Conservation (phyloP, 2,329 filamentous ascomycete genomes). For the Elsinoe ampelina region DNA sequence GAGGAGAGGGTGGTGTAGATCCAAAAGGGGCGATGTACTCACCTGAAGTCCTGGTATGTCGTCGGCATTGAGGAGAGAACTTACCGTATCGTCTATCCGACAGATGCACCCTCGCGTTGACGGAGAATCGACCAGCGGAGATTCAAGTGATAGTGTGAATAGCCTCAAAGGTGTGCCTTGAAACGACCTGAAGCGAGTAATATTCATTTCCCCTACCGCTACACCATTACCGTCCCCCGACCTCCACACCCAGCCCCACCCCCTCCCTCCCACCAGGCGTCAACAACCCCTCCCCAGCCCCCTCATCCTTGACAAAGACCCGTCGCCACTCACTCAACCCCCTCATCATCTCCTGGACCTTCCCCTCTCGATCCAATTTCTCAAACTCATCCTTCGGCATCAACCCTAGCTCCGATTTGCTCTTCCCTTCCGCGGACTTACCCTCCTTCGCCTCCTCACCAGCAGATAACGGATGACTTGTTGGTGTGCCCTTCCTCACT, state of each 20-base stretch:
- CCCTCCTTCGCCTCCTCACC: not conserved
- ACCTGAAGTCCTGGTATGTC: too few relatives aligned
- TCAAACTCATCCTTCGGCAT: constrained; percentile 1
- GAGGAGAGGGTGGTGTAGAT: too few relatives aligned
- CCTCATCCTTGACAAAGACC: not conserved
- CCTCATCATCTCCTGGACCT: constrained; percentile 9
- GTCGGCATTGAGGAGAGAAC: too few relatives aligned
- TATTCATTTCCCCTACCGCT: not conserved
- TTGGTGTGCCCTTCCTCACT: not conserved
- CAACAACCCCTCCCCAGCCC: not conserved
- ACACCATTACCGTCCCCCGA: not conserved
- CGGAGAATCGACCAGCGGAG: too few relatives aligned
- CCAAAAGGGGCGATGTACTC: too few relatives aligned
- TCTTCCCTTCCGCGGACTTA: too few relatives aligned
- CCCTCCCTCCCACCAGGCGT: not conserved
- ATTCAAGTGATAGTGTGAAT: too few relatives aligned
- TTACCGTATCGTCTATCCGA: too few relatives aligned
- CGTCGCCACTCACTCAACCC: constrained; percentile 5
- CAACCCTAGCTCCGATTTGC: not conserved
- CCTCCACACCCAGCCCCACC: constrained; percentile 1
- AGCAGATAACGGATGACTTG: not conserved
- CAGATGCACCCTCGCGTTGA: too few relatives aligned
- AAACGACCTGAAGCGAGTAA: not conserved
- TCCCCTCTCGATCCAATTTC: constrained; percentile 4
- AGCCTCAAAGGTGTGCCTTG: too few relatives aligned